Percentiles rank a stretch among this genome's conserved stretches.
Evolutionary conservation across 768 basidiomycete species (phyloP).

Genomic region (Brasilioporus rufonigricans): DNA sequence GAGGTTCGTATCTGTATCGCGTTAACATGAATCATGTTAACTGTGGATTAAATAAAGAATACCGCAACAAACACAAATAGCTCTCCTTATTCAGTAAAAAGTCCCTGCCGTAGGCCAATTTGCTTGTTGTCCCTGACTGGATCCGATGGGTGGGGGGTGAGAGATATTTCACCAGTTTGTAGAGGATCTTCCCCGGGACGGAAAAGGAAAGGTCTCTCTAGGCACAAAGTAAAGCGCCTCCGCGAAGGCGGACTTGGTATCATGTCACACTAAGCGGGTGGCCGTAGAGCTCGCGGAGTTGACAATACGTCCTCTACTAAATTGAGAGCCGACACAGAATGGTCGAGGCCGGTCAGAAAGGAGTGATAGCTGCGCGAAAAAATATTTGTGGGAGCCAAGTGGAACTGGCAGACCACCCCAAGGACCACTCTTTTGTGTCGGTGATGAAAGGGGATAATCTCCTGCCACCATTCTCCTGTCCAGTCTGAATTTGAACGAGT

Average conservation of each 20-base stretch:
- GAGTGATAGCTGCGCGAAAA: neutral
- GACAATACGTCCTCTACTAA: conserved; percentile 21
- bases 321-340: conserved; percentile 26
- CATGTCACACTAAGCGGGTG: conserved; percentile 14
- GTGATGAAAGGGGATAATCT: neutral
- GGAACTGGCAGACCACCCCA: neutral
- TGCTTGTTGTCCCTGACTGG: neutral
- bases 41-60: neutral
- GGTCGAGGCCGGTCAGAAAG: neutral
- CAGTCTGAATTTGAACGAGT: neutral
- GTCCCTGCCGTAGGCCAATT: neutral
- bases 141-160: neutral
- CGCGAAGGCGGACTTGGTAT: conserved; percentile 30
- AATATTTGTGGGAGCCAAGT: neutral
- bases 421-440: neutral
- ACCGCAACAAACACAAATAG: neutral
- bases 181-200: neutral
- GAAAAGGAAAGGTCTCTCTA: neutral
- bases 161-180: neutral
- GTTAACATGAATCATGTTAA: neutral
- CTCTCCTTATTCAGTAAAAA: neutral
- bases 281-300: conserved; percentile 35
- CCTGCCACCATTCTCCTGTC: neutral
- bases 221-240: conserved; percentile 10
- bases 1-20: too few relatives aligned